Conservation (phyloP, 805 yeast species). For the Spathaspora girioi region DNA sequence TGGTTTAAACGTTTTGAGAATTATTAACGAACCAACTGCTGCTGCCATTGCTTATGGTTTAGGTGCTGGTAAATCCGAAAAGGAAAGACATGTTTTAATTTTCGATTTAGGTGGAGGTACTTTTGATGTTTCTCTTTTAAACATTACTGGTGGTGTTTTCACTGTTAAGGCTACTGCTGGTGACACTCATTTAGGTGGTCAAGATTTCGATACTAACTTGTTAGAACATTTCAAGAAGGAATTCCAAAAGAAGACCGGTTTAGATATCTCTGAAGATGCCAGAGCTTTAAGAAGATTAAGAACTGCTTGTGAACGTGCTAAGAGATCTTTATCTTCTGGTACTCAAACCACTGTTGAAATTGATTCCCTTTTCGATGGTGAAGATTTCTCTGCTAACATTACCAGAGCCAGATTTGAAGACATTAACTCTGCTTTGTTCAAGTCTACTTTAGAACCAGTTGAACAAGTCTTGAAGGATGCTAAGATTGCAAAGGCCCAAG, state of each 20-base stretch:
- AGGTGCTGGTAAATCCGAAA: slow-evolving; percentile 62
- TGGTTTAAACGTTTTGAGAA: slow-evolving; percentile 47
- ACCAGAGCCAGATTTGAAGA: slow-evolving; percentile 52
- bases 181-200: slow-evolving; percentile 53
- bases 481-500: slow-evolving; percentile 36
- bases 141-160: slow-evolving; percentile 94
- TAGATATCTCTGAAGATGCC: slow-evolving; percentile 43
- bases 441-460: slow-evolving; percentile 48
- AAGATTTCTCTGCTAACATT: slow-evolving; percentile 46
- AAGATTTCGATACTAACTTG: slow-evolving; percentile 50
- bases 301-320: slow-evolving; percentile 51
- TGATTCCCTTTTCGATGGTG: slow-evolving; percentile 48
- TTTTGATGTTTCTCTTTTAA: slow-evolving; percentile 89
- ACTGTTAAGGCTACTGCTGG: slow-evolving; percentile 87
- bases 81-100: slow-evolving; percentile 70
- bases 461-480: slow-evolving; percentile 49
- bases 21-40: slow-evolving; percentile 66
- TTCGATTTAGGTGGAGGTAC: slow-evolving; percentile 99
- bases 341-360: slow-evolving; percentile 49
- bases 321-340: slow-evolving; percentile 48
- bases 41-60: slow-evolving; percentile 97
- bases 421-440: slow-evolving; percentile 47
- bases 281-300: slow-evolving; percentile 51
- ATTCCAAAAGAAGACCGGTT: slow-evolving; percentile 45
- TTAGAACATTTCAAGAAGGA: slow-evolving; percentile 45